Conservation (phyloP, 345 rosid species). For the Reutealis trisperma region DNA sequence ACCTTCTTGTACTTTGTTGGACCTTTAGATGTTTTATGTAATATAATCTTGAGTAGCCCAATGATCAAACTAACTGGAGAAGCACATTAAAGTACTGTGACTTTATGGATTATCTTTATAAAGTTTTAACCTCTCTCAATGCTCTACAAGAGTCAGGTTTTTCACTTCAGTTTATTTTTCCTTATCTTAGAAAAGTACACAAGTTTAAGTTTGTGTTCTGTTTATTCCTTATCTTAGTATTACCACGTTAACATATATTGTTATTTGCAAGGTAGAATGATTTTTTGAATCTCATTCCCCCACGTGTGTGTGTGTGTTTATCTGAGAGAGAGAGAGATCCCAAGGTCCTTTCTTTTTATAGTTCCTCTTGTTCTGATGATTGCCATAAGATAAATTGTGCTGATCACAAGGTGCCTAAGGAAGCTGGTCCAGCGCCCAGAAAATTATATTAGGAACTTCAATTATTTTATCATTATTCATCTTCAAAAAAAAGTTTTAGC, state of each 20-base stretch:
- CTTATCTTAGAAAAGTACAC: too few relatives aligned
- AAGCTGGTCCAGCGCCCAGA: not conserved
- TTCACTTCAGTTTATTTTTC: not conserved
- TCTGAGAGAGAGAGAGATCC: not conserved
- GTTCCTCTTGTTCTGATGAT: not conserved
- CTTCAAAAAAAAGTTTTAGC: not conserved
- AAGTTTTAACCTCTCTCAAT: not conserved
- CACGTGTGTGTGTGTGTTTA: not conserved
- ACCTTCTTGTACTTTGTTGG: slow-evolving; percentile 8
- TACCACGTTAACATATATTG: not conserved
- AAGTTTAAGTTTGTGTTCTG: not conserved
- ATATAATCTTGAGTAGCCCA: not conserved
- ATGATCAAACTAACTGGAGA: not conserved
- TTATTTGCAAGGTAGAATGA: not conserved
- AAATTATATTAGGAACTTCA: not conserved
- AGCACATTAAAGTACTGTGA: not conserved
- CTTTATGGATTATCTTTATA: not conserved
- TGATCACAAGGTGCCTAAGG: not conserved
- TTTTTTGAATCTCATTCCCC: not conserved
- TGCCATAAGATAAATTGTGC: not conserved
- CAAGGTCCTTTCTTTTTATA: not conserved
- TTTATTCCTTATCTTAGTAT: not conserved
- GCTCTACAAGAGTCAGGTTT: not conserved
- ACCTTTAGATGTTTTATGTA: not conserved
- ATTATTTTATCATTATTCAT: not conserved